phyloP scores from a whole-genome alignment of 495 filamentous ascomycete species.

The Mycothermus thermophilus region DNA sequence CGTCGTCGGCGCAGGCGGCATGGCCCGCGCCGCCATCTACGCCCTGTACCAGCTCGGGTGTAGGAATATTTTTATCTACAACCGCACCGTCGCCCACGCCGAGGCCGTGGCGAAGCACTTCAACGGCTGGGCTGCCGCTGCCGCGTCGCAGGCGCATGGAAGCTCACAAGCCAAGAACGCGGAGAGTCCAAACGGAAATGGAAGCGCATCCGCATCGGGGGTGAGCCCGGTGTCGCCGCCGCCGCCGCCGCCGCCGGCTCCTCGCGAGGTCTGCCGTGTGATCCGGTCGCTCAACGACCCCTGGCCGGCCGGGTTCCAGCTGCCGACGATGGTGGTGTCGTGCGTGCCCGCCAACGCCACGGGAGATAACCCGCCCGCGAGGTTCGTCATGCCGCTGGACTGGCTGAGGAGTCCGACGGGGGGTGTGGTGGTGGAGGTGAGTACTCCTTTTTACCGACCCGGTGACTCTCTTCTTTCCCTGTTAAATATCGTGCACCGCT shows the following conservation, averaged over 20 bases:
- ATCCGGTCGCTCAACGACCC: conserved; percentile 41
- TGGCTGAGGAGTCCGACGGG: conserved; percentile 69
- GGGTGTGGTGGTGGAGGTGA: conserved; percentile 61
- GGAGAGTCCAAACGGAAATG: no score
- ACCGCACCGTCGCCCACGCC: conserved; percentile 50
- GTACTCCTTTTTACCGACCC: conserved; percentile 1
- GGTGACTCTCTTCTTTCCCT: not conserved
- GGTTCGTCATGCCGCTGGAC: conserved; percentile 59
- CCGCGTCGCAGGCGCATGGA: no score
- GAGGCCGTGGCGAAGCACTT: conserved; percentile 59
- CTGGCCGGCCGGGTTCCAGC: conserved; percentile 51
- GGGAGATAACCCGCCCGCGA: conserved; percentile 47
- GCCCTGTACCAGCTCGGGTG: conserved; percentile 67
- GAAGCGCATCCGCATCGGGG: no score
- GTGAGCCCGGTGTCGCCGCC: no score
- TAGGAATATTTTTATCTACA: conserved; percentile 65
- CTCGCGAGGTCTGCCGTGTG: conserved; percentile 41
- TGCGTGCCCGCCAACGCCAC: conserved; percentile 60
- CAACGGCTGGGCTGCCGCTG: conserved; percentile 37
- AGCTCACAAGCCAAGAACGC: no score
- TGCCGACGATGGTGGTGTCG: conserved; percentile 62
- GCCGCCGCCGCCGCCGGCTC: conserved; percentile 13
- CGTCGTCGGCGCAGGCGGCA: conserved; percentile 69
- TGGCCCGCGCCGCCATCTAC: conserved; percentile 69
- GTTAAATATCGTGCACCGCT: not conserved